A percentile compares a stretch with the other conserved stretches of the same genome.
These are phyloP conservation scores for Heracleum sosnowskyi DNA, from an alignment of 129 eudicot species.

Conservation along the genomic window DNA sequence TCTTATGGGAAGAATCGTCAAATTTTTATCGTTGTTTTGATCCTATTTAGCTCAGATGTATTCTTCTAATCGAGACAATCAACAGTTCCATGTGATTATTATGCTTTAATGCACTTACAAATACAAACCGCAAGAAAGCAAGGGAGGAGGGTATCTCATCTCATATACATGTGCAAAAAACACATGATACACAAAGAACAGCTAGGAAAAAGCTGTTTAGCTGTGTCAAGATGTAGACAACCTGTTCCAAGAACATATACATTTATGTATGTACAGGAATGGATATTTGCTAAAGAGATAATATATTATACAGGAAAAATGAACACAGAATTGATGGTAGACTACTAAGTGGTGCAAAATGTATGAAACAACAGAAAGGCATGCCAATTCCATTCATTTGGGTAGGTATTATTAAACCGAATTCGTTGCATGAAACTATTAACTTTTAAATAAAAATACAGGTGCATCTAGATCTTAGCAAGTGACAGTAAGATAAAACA, in stretches of 20 bases:
- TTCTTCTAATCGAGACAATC: background rate
- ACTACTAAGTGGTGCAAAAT: background rate
- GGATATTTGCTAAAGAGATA: background rate
- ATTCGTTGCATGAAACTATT: background rate
- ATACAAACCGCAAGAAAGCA: background rate
- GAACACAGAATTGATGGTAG: background rate
- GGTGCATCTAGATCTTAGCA: background rate
- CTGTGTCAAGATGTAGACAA: background rate
- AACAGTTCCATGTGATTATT: background rate
- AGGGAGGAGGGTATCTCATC: background rate
- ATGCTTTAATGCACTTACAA: background rate
- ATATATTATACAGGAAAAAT: background rate
- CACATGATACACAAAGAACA: background rate
- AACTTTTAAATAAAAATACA: background rate
- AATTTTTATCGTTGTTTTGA: background rate
- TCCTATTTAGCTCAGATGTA: background rate
- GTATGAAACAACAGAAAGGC: conserved; percentile 6
- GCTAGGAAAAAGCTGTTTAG: conserved; percentile 5
- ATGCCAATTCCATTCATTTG: background rate
- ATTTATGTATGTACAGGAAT: background rate
- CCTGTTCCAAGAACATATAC: background rate
- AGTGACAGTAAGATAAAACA: background rate
- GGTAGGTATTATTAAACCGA: background rate
- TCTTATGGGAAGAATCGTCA: too few relatives aligned
- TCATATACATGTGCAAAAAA: conserved; percentile 5